Evolutionary conservation across 495 filamentous ascomycete genomes (phyloP).

Genomic region (Penicillium paxilli): DNA sequence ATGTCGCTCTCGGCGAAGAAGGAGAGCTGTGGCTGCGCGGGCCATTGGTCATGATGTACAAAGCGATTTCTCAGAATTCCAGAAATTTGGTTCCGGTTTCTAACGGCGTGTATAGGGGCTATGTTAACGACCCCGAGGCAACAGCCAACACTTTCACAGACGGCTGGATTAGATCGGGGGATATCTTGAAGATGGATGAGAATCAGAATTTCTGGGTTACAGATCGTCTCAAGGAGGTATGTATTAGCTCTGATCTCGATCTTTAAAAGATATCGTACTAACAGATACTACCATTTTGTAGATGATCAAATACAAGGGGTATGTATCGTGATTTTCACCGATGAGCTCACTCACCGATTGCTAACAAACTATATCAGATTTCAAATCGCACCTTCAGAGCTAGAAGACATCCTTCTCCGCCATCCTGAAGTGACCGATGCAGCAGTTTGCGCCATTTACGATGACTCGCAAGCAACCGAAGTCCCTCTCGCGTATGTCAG

Average conservation of each 20-base stretch:
- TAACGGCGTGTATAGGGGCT: slow-evolving; percentile 3
- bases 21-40: slow-evolving; percentile 10
- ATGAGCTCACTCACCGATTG: neutral
- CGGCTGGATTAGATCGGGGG: slow-evolving; percentile 8
- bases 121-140: slow-evolving; percentile 7
- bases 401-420: slow-evolving; percentile 69
- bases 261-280: neutral
- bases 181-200: slow-evolving; percentile 7
- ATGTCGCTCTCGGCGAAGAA: slow-evolving; percentile 5
- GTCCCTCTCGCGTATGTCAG: slow-evolving; percentile 76
- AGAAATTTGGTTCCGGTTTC: neutral
- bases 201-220: slow-evolving; percentile 8
- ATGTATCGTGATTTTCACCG: too few relatives aligned
- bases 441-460: slow-evolving; percentile 69
- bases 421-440: slow-evolving; percentile 67
- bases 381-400: slow-evolving; percentile 79
- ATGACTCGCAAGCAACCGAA: slow-evolving; percentile 65
- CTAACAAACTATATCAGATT: slow-evolving; percentile 43
- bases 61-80: too few relatives aligned
- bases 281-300: slow-evolving; percentile 17
- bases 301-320: slow-evolving; percentile 42
- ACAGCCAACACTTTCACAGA: slow-evolving; percentile 2
- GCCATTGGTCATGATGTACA: slow-evolving; percentile 4
- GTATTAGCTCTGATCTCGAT: neutral
- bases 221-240: slow-evolving; percentile 11